These are phyloP conservation scores for Saccharum spontaneum DNA, from an alignment of 176 grass and related monocot genomes.

Conservation along the genomic window DNA sequence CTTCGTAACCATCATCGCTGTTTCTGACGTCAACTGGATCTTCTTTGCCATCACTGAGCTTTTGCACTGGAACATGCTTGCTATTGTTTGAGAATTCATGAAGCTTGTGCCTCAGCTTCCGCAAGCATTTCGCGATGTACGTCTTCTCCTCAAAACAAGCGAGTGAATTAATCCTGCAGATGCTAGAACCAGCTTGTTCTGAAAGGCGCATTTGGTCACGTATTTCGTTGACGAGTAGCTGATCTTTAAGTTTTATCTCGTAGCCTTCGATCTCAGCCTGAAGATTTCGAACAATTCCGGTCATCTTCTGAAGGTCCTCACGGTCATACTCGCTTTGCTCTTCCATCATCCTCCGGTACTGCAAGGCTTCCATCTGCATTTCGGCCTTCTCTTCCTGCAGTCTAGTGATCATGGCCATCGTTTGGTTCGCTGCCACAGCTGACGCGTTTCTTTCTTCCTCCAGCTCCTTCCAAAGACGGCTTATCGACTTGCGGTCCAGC, in stretches of 20 bases:
- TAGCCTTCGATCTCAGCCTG: constrained; percentile 52
- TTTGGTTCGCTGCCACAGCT: constrained; percentile 76
- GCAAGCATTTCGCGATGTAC: constrained; percentile 54
- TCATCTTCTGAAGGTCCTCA: constrained; percentile 60
- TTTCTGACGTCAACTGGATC: constrained; percentile 4
- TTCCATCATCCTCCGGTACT: constrained; percentile 87
- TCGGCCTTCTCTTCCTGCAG: constrained; percentile 93
- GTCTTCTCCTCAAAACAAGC: constrained; percentile 61
- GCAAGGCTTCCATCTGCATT: constrained; percentile 70
- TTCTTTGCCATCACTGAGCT: constrained; percentile 31
- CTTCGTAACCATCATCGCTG: constrained; percentile 8
- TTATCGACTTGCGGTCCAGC: constrained; percentile 69
- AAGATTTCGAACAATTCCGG: constrained; percentile 44
- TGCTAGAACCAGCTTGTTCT: background rate
- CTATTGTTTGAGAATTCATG: constrained; percentile 71
- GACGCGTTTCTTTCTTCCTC: constrained; percentile 85
- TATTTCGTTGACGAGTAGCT: constrained; percentile 20
- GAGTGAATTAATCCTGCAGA: constrained; percentile 17
- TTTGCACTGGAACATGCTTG: background rate
- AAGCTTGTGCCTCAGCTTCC: constrained; percentile 53
- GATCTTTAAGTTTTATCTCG: constrained; percentile 40
- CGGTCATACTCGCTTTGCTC: constrained; percentile 79
- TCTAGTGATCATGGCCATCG: constrained; percentile 95
- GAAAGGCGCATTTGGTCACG: constrained; percentile 41
- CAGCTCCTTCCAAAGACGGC: constrained; percentile 73